A percentile compares a stretch with the other conserved stretches of the same genome.
phyloP scores from a whole-genome alignment of 805 yeast genomes.

The Teunomyces tritomae region DNA sequence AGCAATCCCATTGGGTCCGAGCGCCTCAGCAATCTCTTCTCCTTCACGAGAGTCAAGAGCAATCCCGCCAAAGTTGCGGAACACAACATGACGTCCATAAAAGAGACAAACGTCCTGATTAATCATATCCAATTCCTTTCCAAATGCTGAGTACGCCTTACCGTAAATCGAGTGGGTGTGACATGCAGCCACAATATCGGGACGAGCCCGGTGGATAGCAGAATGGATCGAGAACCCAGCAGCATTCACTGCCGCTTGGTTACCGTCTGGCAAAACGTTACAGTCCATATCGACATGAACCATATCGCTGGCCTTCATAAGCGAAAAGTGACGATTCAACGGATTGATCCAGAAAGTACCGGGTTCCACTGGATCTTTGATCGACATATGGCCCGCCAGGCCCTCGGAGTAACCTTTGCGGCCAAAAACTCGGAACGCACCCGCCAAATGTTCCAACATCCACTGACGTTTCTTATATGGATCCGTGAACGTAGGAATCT shows the following conservation, averaged over 20 bases:
- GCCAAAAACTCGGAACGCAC: constrained; percentile 80
- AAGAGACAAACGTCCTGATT: constrained; percentile 75
- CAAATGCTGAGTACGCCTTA: constrained; percentile 37
- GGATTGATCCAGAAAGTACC: constrained; percentile 89
- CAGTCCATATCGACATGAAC: constrained; percentile 40
- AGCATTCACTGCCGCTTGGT: constrained; percentile 37
- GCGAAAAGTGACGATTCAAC: constrained; percentile 67
- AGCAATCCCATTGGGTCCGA: constrained; percentile 53
- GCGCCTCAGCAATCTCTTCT: constrained; percentile 53
- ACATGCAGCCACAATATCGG: constrained; percentile 41
- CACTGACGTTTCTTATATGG: constrained; percentile 50
- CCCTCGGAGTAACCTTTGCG: constrained; percentile 76
- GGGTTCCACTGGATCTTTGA: constrained; percentile 81
- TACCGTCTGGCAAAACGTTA: constrained; percentile 37
- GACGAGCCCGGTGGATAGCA: constrained; percentile 38
- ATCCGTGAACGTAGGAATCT: constrained; percentile 51
- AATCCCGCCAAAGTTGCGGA: constrained; percentile 72
- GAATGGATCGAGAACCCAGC: constrained; percentile 43
- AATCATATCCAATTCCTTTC: constrained; percentile 61
- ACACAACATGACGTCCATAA: constrained; percentile 65
- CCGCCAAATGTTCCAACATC: constrained; percentile 75
- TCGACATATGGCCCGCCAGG: constrained; percentile 80
- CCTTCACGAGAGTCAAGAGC: constrained; percentile 70
- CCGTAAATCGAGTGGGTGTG: constrained; percentile 42
- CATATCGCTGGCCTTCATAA: constrained; percentile 38